Conservation (phyloP, 169 alveolate species). For the Cardiosporidium cionae region DNA sequence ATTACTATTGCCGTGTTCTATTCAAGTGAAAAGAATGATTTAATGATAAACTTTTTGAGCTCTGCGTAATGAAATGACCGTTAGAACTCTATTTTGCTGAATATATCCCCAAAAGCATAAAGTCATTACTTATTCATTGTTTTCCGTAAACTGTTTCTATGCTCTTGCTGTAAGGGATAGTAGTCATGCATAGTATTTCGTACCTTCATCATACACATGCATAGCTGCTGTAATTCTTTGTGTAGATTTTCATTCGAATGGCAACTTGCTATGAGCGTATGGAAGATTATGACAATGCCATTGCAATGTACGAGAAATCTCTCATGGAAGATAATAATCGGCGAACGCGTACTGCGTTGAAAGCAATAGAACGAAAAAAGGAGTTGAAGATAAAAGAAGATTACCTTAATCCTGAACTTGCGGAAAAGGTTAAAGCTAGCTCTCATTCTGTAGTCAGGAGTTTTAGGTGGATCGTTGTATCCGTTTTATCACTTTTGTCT, state of each 20-base stretch:
- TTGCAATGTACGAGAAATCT: conserved; percentile 80
- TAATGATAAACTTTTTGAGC: too few species aligned
- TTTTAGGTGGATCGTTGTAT: neutral
- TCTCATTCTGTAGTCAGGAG: conserved; percentile 19
- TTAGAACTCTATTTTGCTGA: too few species aligned
- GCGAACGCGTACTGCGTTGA: conserved; percentile 79
- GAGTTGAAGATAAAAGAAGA: conserved; percentile 82
- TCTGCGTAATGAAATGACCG: too few species aligned
- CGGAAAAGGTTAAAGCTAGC: conserved; percentile 85
- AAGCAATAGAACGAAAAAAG: conserved; percentile 81
- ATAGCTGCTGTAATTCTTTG: neutral
- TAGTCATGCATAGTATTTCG: too few species aligned
- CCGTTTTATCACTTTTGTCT: too few species aligned
- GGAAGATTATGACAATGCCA: conserved; percentile 68
- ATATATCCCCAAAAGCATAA: too few species aligned
- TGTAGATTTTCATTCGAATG: conserved; percentile 26
- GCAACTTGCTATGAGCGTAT: conserved; percentile 29
- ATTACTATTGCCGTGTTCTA: too few species aligned
- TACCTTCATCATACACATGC: too few species aligned
- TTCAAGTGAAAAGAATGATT: too few species aligned
- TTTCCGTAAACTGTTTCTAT: too few species aligned
- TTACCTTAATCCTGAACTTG: conserved; percentile 87
- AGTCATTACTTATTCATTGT: too few species aligned
- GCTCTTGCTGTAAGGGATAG: too few species aligned
- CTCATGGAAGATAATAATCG: conserved; percentile 85